Evolutionary conservation across 345 rosid genomes (phyloP).

Genomic region (Aurinia saxatilis): DNA sequence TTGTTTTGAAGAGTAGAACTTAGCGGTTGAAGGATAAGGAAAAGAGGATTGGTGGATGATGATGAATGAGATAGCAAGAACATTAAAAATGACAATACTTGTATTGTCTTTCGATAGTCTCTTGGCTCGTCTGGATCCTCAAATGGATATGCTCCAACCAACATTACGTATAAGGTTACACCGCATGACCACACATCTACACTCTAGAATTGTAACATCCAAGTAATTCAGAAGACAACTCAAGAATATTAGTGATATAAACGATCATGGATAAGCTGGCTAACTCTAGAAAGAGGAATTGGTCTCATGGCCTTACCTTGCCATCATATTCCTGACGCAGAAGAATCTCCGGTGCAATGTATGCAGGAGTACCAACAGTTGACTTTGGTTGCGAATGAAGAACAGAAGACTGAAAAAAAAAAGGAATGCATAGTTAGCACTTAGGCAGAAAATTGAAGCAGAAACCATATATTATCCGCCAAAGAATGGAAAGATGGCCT

Average conservation of each 20-base stretch:
- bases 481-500: background rate
- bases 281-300: background rate
- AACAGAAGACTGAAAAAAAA: conserved; percentile 62
- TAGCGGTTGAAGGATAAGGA: conserved; percentile 22
- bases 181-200: conserved; percentile 99
- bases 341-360: conserved; percentile 93
- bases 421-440: background rate
- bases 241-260: background rate
- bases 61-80: background rate
- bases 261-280: background rate
- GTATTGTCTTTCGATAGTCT: conserved; percentile 80
- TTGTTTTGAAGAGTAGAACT: background rate
- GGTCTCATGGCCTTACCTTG: conserved; percentile 46
- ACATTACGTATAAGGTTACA: conserved; percentile 85
- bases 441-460: background rate
- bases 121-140: conserved; percentile 92
- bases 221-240: background rate
- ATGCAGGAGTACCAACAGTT: conserved; percentile 98
- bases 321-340: conserved; percentile 82
- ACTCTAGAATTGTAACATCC: conserved; percentile 38
- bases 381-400: conserved; percentile 95
- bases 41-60: background rate
- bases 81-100: conserved; percentile 30
- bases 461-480: background rate
- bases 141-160: conserved; percentile 96